phyloP scores from a whole-genome alignment of 306 rosid genomes.

The Inga leiocalycina region DNA sequence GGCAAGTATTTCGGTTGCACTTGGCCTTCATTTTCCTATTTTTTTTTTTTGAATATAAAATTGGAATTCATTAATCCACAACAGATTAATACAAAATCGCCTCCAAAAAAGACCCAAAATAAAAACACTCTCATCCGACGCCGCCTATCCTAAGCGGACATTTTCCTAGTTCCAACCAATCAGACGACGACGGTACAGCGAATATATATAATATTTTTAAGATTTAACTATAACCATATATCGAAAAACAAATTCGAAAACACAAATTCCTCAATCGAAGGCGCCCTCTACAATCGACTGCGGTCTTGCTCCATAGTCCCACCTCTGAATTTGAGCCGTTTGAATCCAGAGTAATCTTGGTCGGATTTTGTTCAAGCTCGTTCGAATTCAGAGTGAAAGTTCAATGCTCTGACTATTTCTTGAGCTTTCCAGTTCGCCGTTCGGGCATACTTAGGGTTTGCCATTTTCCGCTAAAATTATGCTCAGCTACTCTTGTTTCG shows the following conservation, averaged over 20 bases:
- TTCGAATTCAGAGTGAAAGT: not conserved
- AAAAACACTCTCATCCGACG: too few relatives aligned
- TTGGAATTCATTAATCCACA: too few relatives aligned
- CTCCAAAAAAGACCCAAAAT: too few relatives aligned
- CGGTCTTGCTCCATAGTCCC: not conserved
- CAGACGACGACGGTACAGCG: not conserved
- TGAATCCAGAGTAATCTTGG: not conserved
- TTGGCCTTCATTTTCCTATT: too few relatives aligned
- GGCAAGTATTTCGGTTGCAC: too few relatives aligned
- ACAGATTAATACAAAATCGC: too few relatives aligned
- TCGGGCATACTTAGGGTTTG: conserved; percentile 21
- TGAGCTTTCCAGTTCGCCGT: not conserved
- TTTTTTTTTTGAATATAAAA: too few relatives aligned
- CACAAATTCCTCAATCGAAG: not conserved
- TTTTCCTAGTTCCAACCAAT: not conserved
- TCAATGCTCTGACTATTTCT: not conserved
- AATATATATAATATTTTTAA: not conserved
- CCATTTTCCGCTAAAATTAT: not conserved
- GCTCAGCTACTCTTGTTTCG: not conserved
- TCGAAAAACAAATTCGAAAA: not conserved
- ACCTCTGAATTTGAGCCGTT: not conserved
- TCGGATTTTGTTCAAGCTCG: not conserved
- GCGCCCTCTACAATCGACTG: not conserved
- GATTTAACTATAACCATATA: not conserved
- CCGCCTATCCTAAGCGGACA: too few relatives aligned